Percentiles rank a stretch among this genome's conserved stretches.
Conservation (phyloP, 2,329 filamentous ascomycete genomes). For the Talaromyces piceae region DNA sequence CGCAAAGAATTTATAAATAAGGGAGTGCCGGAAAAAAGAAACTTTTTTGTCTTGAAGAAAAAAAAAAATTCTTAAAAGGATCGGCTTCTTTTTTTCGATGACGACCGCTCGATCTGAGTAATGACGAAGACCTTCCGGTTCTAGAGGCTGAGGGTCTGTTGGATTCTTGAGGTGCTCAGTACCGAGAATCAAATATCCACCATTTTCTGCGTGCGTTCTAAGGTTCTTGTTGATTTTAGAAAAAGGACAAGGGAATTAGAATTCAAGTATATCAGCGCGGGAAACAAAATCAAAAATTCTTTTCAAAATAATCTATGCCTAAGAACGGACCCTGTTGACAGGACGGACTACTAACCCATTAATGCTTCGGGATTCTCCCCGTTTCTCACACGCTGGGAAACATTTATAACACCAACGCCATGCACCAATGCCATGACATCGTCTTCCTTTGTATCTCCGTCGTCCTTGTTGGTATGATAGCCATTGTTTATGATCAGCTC, state of each 20-base stretch:
- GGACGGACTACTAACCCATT: not conserved
- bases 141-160: not conserved
- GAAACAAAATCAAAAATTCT: conserved; percentile 1
- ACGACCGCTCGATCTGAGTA: not conserved
- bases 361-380: conserved; percentile 3
- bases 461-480: conserved; percentile 20
- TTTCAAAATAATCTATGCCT: not conserved
- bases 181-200: not conserved
- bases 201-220: not conserved
- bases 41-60: not conserved
- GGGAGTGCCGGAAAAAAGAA: not conserved
- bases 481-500: conserved; percentile 34
- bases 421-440: conserved; percentile 24
- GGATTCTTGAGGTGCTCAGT: not conserved
- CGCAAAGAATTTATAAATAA: not conserved
- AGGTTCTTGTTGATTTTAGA: not conserved
- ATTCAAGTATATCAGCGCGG: conserved; percentile 1
- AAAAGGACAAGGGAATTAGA: not conserved
- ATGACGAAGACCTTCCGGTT: not conserved
- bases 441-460: conserved; percentile 12
- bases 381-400: conserved; percentile 15
- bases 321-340: too few relatives aligned
- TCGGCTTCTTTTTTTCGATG: conserved; percentile 1
- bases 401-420: conserved; percentile 29
- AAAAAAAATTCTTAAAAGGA: not conserved